phyloP scores from a whole-genome alignment of 192 early-diverging fungal species.

The Coemansia sp. region DNA sequence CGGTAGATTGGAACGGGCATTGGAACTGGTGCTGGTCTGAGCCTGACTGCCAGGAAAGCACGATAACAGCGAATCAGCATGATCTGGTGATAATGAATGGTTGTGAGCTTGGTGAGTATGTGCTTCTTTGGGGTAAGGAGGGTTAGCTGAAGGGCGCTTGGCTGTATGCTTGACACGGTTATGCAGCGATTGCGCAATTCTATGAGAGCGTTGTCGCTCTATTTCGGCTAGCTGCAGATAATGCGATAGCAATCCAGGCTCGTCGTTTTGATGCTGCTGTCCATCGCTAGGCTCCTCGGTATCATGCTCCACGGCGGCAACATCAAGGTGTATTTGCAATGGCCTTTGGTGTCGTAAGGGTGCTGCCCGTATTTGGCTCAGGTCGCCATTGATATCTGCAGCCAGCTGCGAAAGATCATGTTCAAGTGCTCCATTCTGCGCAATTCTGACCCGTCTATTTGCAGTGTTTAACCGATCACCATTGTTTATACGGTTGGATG shows the following conservation, averaged over 20 bases:
- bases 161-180: background rate
- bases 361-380: background rate
- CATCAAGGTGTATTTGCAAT: conserved; percentile 22
- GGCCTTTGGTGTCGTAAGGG: background rate
- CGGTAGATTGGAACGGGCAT: too few relatives aligned
- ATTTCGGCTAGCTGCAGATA: conserved; percentile 30
- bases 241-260: conserved; percentile 14
- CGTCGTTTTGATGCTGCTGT: background rate
- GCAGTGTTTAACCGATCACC: too few relatives aligned
- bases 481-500: too few relatives aligned
- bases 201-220: conserved; percentile 16
- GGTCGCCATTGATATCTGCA: background rate
- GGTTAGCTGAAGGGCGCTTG: too few relatives aligned
- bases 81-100: background rate
- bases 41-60: background rate
- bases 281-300: background rate
- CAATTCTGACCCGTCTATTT: background rate
- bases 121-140: too few relatives aligned
- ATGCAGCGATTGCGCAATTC: background rate
- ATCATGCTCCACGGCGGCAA: conserved; percentile 17
- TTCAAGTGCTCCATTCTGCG: background rate
- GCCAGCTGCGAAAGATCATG: conserved; percentile 1
- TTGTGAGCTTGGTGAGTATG: too few relatives aligned
- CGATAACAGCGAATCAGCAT: background rate
- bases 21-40: too few relatives aligned